Base-by-base conservation (phyloP, 441 rosid genomes). In the Mallotus japonicus region DNA sequence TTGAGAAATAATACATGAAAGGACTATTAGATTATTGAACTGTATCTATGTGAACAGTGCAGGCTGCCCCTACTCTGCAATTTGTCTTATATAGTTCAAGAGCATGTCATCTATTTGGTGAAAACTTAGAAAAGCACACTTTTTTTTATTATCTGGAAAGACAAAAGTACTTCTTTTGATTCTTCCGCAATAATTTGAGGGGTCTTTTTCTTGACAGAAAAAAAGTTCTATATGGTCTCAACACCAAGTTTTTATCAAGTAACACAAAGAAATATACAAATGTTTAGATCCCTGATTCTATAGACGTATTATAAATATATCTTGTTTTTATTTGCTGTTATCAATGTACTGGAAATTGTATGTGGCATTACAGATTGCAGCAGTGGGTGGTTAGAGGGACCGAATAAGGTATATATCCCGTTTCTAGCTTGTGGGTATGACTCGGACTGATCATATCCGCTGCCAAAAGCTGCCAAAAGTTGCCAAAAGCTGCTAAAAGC, bases 371-470 rank as follows among this genome's bases (percentile, higher is more conserved):
- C 90, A 95, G 97, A 95, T 87, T 95, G 98, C 88, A 87, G 91
- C 79, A 93, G 94, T 73, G 97, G 70, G 63, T 90, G 94, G 97
- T 82, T 91, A 76, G 96, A 95, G 87, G 95, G 98, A 56, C 89
- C 96, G 7, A 90, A 89, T 70, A 93, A 91, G 86, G 93, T 93
- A 66, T 93, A 89, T 77, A 93, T 96, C 75, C 98, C 95, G 42
- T 96, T 96, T 79, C 68, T 93, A 76, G 98, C 99, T 20, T 92
- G 98, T 20, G 95, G 97, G 32, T 92, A 90, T 71, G 98, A 93
- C 64, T 95, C 99, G 13, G 99, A 92, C 75, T 90, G 89, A 59
- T 93, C 97, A 24, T 93, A 93, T 82, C 99, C 97, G 0, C 88
- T n/a, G n/a, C n/a, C n/a, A n/a, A n/a, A n/a, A n/a, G n/a, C n/a